Evolutionary conservation across 805 yeast species (phyloP).

Genomic region (Saturnispora mendoncae): DNA sequence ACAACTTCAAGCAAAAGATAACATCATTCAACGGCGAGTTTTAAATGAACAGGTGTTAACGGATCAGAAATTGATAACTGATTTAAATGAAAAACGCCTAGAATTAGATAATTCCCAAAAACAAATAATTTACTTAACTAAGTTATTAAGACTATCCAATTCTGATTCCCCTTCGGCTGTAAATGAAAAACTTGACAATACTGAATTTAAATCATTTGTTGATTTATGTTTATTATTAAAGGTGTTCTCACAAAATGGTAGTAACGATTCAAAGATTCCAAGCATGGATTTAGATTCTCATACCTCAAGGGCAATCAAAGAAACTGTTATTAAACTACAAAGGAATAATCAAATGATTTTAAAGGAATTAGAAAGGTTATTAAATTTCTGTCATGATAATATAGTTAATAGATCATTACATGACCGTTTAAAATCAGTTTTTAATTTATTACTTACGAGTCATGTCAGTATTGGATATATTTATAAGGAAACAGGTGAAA

Average conservation of each 20-base stretch:
- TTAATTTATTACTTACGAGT: constrained; percentile 1
- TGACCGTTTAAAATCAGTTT: background rate
- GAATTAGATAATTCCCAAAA: constrained; percentile 5
- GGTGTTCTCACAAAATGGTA: background rate
- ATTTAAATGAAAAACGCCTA: background rate
- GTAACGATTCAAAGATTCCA: background rate
- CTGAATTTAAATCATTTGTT: constrained; percentile 5
- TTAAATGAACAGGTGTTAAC: background rate
- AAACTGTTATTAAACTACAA: constrained; percentile 1
- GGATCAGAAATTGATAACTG: background rate
- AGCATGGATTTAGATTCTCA: background rate
- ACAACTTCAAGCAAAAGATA: background rate
- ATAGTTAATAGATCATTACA: background rate
- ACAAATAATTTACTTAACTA: constrained; percentile 5
- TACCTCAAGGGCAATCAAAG: background rate
- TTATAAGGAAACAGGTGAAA: constrained; percentile 1
- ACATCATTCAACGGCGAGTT: background rate
- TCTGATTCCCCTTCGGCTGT: background rate
- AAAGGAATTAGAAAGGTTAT: constrained; percentile 1
- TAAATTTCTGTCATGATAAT: background rate
- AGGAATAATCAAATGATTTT: background rate
- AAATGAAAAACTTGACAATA: background rate
- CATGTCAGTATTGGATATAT: constrained; percentile 8
- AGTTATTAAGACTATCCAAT: background rate
- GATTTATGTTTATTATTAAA: constrained; percentile 6